Conservation (phyloP, 2,329 filamentous ascomycete species). For the Botrytis byssoidea region DNA sequence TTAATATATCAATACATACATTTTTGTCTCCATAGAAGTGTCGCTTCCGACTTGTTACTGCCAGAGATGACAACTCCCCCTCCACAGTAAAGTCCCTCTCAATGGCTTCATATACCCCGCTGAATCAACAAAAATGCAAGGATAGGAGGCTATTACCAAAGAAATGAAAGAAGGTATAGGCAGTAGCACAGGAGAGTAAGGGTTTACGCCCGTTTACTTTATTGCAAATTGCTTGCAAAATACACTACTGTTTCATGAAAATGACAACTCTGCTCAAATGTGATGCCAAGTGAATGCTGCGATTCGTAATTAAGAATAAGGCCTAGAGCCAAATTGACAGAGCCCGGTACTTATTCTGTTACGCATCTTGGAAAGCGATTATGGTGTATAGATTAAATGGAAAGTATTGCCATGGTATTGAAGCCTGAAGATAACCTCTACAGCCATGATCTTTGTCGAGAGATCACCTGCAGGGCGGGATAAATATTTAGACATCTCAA, state of each 20-base stretch:
- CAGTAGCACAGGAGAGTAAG: background rate
- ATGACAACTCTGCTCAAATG: no score
- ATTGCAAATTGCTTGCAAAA: background rate
- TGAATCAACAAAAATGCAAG: background rate
- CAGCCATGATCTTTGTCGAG: background rate
- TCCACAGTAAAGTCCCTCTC: background rate
- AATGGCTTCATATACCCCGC: background rate
- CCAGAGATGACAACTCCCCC: background rate
- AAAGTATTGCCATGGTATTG: background rate
- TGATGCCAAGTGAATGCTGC: no score
- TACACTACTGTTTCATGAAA: no score
- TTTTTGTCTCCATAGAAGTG: background rate
- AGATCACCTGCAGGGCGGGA: background rate
- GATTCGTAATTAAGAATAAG: background rate
- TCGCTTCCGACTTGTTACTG: background rate
- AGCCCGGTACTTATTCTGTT: background rate
- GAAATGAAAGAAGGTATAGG: background rate
- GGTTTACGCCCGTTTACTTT: background rate
- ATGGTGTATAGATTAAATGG: background rate
- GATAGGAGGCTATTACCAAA: background rate
- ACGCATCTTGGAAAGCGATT: background rate
- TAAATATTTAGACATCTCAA: background rate
- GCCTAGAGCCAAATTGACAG: background rate
- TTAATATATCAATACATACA: background rate
- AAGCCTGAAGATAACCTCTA: background rate